phyloP scores from a whole-genome alignment of 176 grass and related monocot genomes.

The Neostapfia colusana region DNA sequence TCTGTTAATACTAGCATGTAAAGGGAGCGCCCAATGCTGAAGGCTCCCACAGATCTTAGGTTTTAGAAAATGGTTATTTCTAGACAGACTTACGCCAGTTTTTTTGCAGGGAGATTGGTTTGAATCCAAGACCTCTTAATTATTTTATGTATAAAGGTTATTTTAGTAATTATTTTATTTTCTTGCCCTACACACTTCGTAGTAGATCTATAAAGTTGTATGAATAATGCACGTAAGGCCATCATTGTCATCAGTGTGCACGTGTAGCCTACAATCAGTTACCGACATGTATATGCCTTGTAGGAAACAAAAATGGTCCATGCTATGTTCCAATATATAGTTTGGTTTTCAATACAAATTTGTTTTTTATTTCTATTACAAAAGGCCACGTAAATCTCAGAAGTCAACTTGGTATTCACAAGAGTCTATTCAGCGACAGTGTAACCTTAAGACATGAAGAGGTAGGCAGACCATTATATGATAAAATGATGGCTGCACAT shows the following conservation, averaged over 20 bases:
- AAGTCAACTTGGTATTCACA: background rate
- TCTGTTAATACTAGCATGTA: constrained; percentile 7
- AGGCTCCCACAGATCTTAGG: too few species aligned
- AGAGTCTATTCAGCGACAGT: background rate
- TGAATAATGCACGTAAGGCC: background rate
- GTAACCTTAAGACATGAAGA: background rate
- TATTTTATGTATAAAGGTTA: background rate
- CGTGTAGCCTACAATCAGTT: constrained; percentile 1
- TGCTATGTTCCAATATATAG: too few species aligned
- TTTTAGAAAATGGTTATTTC: too few species aligned
- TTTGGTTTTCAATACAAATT: too few species aligned
- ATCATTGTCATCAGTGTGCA: too few species aligned
- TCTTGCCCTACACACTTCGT: background rate
- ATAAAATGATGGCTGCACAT: too few species aligned
- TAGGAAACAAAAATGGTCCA: background rate
- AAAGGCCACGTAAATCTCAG: background rate
- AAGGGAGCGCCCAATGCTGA: too few species aligned
- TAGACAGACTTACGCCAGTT: too few species aligned
- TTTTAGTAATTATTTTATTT: background rate
- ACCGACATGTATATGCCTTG: background rate
- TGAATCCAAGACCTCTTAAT: too few species aligned
- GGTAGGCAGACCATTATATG: too few species aligned
- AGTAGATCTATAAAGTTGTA: background rate
- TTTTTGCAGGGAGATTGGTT: too few species aligned
- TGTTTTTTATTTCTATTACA: too few species aligned